Percentiles rank a stretch among this genome's conserved stretches.
Conservation (phyloP, 176 grass and related monocot species). For the Pontederia paniculata region DNA sequence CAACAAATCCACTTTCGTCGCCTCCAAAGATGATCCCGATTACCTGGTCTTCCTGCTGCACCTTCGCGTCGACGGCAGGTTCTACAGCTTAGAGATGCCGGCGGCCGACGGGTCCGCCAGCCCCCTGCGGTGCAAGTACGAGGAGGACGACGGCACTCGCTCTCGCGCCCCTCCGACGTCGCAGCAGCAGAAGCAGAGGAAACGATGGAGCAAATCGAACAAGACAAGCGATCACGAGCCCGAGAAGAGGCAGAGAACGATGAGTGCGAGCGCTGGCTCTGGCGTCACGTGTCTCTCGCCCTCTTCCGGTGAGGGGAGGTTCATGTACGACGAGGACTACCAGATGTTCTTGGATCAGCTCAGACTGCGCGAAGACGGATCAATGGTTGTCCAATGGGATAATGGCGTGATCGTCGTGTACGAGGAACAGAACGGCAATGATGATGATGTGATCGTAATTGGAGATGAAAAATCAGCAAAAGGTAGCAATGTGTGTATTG, state of each 20-base stretch:
- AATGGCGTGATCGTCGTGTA: conserved; percentile 19
- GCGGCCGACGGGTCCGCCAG: conserved; percentile 8
- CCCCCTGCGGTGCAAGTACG: conserved; percentile 33
- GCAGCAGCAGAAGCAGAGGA: neutral
- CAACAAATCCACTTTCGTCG: no score
- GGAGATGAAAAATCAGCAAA: neutral
- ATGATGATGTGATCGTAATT: neutral
- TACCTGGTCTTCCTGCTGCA: conserved; percentile 54
- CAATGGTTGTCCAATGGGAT: conserved; percentile 27
- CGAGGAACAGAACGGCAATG: conserved; percentile 4
- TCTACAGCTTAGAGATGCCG: conserved; percentile 34
- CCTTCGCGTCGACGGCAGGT: conserved; percentile 34
- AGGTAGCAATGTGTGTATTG: neutral
- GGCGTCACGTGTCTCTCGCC: neutral
- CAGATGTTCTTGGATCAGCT: conserved; percentile 40
- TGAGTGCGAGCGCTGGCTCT: neutral
- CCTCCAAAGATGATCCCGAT: conserved; percentile 25
- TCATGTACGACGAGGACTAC: conserved; percentile 36
- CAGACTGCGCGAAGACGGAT: conserved; percentile 21
- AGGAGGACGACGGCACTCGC: conserved; percentile 1
- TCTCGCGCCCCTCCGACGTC: conserved; percentile 11
- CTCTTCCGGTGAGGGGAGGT: neutral
- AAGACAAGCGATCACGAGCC: neutral
- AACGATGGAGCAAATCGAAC: neutral
- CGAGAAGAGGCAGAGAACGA: neutral